phyloP scores from a whole-genome alignment of 75 land plant genomes.

The Isoetes taiwanensis region DNA sequence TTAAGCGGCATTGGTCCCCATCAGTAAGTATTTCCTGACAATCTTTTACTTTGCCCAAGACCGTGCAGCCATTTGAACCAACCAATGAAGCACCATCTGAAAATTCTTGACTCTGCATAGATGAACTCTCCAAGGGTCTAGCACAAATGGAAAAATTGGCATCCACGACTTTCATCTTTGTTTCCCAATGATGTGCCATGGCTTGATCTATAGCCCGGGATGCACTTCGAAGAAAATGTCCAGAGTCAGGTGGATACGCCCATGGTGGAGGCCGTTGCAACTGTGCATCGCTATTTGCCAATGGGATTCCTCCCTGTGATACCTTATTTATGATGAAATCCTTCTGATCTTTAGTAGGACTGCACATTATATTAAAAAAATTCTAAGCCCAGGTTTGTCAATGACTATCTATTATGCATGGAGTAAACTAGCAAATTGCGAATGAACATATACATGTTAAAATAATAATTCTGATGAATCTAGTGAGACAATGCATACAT shows the following conservation, averaged over 20 bases:
- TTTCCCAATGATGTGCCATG: constrained; percentile 77
- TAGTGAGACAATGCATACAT: too few relatives aligned
- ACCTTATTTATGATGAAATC: constrained; percentile 37
- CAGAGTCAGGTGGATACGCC: constrained; percentile 93
- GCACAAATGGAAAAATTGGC: constrained; percentile 45
- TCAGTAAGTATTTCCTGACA: not conserved
- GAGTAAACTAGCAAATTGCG: too few relatives aligned
- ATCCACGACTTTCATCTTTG: constrained; percentile 85
- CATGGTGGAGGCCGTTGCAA: constrained; percentile 95
- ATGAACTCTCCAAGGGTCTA: not conserved
- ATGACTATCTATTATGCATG: too few relatives aligned
- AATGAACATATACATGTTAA: too few relatives aligned
- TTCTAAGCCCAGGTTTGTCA: too few relatives aligned
- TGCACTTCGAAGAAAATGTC: constrained; percentile 72
- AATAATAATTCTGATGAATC: too few relatives aligned
- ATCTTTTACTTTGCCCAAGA: constrained; percentile 1
- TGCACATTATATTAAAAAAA: too few relatives aligned
- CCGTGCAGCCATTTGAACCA: not conserved
- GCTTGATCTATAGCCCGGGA: constrained; percentile 96
- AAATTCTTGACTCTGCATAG: not conserved
- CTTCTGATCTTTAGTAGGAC: constrained; percentile 14
- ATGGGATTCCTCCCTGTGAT: constrained; percentile 87
- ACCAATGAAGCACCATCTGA: not conserved
- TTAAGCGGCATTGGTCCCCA: too few relatives aligned
- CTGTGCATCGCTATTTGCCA: constrained; percentile 93